A percentile compares a stretch with the other conserved stretches of the same genome.
Conservation (phyloP, 345 rosid genomes). For the Atalantia buxifolia region DNA sequence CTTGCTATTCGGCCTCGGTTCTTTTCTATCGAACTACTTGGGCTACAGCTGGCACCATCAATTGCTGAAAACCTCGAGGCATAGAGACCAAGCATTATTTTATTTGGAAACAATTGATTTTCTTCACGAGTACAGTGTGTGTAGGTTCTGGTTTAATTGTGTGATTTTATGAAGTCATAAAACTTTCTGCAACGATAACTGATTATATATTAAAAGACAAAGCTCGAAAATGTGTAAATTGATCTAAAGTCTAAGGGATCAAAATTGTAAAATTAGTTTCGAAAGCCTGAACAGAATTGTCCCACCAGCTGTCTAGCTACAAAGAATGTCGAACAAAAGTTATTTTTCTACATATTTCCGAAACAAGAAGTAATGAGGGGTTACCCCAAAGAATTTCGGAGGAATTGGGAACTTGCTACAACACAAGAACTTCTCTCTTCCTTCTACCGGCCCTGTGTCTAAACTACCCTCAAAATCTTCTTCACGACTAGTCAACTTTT, state of each 20-base stretch:
- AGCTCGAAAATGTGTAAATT: not conserved
- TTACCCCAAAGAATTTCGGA: conserved; percentile 29
- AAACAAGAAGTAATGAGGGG: conserved; percentile 28
- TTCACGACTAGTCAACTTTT: not conserved
- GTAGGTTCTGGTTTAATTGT: not conserved
- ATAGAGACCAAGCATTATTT: no score
- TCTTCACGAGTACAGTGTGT: not conserved
- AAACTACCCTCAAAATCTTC: conserved; percentile 8
- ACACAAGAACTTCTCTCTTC: not conserved
- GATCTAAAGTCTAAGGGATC: not conserved
- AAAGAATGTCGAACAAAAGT: conserved; percentile 25
- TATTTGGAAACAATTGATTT: no score
- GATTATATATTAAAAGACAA: not conserved
- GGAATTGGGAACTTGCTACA: conserved; percentile 8
- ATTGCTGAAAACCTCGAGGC: not conserved
- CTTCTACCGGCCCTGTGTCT: conserved; percentile 7
- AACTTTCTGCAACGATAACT: not conserved
- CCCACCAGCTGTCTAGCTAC: conserved; percentile 16
- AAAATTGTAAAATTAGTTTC: conserved; percentile 13
- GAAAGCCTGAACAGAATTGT: not conserved
- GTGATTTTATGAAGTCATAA: no score
- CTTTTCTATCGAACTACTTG: not conserved
- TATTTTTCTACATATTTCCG: conserved; percentile 24
- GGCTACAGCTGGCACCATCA: not conserved
- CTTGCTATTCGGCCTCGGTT: no score